Percentiles rank a stretch among this genome's conserved stretches.
Conservation (phyloP, 2,329 filamentous ascomycete species). For the Botrytis squamosa region DNA sequence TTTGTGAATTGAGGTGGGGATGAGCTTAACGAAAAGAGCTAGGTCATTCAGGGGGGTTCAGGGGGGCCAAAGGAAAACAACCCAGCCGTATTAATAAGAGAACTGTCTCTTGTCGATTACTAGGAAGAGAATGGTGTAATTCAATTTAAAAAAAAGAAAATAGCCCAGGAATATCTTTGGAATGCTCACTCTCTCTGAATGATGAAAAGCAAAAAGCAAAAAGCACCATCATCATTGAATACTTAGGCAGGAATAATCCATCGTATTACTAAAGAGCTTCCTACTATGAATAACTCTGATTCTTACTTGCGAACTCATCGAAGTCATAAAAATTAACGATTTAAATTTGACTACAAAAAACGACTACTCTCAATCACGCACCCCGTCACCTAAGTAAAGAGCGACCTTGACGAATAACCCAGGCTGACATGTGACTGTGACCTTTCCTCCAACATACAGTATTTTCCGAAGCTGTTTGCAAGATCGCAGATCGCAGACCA, state of each 20-base stretch:
- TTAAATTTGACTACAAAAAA: not conserved
- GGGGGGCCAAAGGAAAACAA: not conserved
- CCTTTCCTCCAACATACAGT: no score
- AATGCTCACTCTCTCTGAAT: not conserved
- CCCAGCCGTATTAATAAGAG: not conserved
- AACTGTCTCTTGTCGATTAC: not conserved
- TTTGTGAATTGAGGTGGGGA: not conserved
- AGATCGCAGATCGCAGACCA: fast-evolving
- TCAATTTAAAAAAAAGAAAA: not conserved
- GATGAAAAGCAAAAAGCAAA: not conserved
- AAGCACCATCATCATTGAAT: not conserved
- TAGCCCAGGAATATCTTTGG: not conserved
- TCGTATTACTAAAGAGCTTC: not conserved
- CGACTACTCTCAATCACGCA: not conserved
- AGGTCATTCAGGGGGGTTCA: not conserved
- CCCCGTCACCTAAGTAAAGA: no score
- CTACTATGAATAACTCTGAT: not conserved
- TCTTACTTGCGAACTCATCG: fast-evolving
- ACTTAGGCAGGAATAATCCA: not conserved
- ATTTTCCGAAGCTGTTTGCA: not conserved
- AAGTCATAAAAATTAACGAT: not conserved
- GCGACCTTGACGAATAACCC: not conserved
- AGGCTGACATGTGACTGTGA: not conserved
- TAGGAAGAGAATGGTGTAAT: fast-evolving
- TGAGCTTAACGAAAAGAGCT: not conserved